Percentiles rank a stretch among this genome's conserved stretches.
Evolutionary conservation across 768 basidiomycete species (phyloP).

Genomic region (Leccinellum albellum): DNA sequence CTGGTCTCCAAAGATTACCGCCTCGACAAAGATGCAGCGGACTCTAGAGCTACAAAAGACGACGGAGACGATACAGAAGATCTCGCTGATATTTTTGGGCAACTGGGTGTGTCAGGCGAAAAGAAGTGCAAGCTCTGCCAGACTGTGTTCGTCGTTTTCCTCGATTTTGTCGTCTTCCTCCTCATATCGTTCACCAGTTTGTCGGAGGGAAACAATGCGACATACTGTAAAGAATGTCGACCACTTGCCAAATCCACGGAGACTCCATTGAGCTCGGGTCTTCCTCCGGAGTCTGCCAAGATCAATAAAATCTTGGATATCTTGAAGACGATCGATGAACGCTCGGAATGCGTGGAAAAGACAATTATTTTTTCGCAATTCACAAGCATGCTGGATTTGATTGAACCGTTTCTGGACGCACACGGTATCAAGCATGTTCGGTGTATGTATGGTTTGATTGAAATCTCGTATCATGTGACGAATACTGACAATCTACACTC

Average conservation of each 20-base stretch:
- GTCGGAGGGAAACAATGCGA: constrained; percentile 23
- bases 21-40: constrained; percentile 72
- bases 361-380: constrained; percentile 97
- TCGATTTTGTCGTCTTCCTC: background rate
- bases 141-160: constrained; percentile 46
- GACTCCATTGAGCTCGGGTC: constrained; percentile 15
- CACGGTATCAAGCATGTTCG: constrained; percentile 71
- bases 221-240: constrained; percentile 59
- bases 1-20: constrained; percentile 76
- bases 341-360: constrained; percentile 67
- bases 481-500: constrained; percentile 5
- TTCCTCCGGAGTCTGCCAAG: constrained; percentile 79
- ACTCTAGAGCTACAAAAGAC: constrained; percentile 52
- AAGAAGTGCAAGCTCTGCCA: constrained; percentile 81
- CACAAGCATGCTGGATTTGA: constrained; percentile 80
- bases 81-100: constrained; percentile 68
- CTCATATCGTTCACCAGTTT: constrained; percentile 15
- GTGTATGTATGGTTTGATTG: constrained; percentile 54
- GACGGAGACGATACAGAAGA: constrained; percentile 65
- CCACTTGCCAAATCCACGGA: constrained; percentile 48
- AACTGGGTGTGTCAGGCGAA: constrained; percentile 54
- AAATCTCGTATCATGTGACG: background rate
- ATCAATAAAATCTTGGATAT: constrained; percentile 78
- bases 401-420: constrained; percentile 78
- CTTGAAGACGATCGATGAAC: constrained; percentile 57